A percentile compares a stretch with the other conserved stretches of the same genome.
phyloP scores from a whole-genome alignment of 441 rosid species.

The Bruguiera hainesii region DNA sequence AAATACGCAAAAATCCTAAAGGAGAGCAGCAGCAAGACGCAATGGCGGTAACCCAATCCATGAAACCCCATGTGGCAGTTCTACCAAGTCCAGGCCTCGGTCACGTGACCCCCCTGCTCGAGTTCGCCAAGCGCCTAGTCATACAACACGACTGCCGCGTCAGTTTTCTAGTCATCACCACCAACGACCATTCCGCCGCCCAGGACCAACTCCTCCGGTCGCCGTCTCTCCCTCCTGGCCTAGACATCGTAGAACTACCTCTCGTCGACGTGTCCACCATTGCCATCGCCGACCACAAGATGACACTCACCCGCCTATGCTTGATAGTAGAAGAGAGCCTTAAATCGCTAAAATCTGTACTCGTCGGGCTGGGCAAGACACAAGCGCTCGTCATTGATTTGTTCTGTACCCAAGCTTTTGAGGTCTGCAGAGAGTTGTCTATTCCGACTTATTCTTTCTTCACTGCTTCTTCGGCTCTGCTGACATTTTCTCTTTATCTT shows the following conservation, averaged over 20 bases:
- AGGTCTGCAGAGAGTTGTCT: slow-evolving; percentile 39
- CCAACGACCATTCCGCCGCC: slow-evolving; percentile 15
- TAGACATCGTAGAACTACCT: slow-evolving; percentile 33
- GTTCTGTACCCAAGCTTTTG: slow-evolving; percentile 51
- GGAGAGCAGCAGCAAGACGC: background rate
- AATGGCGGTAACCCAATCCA: slow-evolving; percentile 12
- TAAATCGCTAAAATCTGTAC: slow-evolving; percentile 28
- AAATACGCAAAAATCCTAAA: background rate
- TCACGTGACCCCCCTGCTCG: slow-evolving; percentile 45
- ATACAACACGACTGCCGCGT: slow-evolving; percentile 28
- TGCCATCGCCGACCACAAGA: slow-evolving; percentile 4
- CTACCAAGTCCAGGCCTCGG: slow-evolving; percentile 51
- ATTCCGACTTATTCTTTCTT: slow-evolving; percentile 41
- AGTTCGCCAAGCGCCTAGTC: slow-evolving; percentile 38
- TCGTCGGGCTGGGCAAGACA: slow-evolving; percentile 20
- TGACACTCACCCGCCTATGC: slow-evolving; percentile 22
- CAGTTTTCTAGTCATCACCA: slow-evolving; percentile 35
- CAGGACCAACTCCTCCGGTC: slow-evolving; percentile 29
- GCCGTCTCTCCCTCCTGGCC: slow-evolving; percentile 36
- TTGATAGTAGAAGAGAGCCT: slow-evolving; percentile 29
- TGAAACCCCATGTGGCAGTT: slow-evolving; percentile 31
- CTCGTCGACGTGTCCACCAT: slow-evolving; percentile 25
- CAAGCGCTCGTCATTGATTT: slow-evolving; percentile 44
- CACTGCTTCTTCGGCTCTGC: slow-evolving; percentile 49
- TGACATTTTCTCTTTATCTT: slow-evolving; percentile 38